A percentile compares a stretch with the other conserved stretches of the same genome.
phyloP scores from a whole-genome alignment of 2,329 filamentous ascomycete genomes.

The Aspergillus pseudoviridinutans region DNA sequence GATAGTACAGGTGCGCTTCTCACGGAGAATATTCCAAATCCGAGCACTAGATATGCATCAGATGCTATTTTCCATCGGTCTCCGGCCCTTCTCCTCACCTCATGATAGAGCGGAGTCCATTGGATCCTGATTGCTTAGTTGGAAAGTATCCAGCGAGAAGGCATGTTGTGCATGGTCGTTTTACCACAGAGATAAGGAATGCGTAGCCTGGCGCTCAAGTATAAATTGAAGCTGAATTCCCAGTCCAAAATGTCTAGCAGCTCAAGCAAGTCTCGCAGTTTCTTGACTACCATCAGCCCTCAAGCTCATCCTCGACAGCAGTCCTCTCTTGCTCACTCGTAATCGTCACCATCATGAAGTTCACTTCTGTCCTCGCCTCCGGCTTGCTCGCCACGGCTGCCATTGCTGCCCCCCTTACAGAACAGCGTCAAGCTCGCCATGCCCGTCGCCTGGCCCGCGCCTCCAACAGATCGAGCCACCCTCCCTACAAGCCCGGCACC shows the following conservation, averaged over 20 bases:
- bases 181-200: neutral
- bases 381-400: constrained; percentile 41
- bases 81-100: neutral
- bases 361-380: constrained; percentile 36
- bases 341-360: constrained; percentile 43
- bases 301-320: neutral
- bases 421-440: constrained; percentile 33
- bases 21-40: neutral
- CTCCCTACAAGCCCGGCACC: constrained; percentile 26
- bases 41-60: neutral
- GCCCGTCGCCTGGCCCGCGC: constrained; percentile 25
- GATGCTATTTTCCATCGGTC: neutral
- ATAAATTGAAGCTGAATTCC: neutral
- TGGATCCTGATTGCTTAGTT: neutral
- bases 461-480: constrained; percentile 25
- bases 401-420: constrained; percentile 46
- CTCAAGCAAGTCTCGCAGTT: neutral
- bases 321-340: neutral
- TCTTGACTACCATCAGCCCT: constrained; percentile 29
- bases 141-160: neutral
- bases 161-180: neutral
- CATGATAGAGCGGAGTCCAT: neutral
- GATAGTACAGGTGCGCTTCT: neutral
- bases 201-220: neutral
- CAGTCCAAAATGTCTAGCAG: neutral